Conservation (phyloP, 179 eudicot species). For the Nepenthes alata region DNA sequence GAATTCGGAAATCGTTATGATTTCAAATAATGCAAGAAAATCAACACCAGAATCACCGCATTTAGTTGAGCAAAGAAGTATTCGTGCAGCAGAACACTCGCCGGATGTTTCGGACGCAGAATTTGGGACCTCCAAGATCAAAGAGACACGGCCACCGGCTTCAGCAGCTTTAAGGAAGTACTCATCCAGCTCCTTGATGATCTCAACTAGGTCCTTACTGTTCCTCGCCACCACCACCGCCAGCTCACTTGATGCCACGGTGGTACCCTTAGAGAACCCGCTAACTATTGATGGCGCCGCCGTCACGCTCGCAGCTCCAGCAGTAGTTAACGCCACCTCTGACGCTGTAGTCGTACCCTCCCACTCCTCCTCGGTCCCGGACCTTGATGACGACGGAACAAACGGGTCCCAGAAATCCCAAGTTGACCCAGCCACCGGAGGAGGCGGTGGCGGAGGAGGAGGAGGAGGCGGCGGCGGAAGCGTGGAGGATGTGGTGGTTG, state of each 20-base stretch:
- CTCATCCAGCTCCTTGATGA: conserved; percentile 80
- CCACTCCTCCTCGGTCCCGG: conserved; percentile 56
- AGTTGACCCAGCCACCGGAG: conserved; percentile 25
- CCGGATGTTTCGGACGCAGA: neutral
- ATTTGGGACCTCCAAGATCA: conserved; percentile 45
- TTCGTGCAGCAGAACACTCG: no score
- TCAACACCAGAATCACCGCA: no score
- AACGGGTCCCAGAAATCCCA: conserved; percentile 99
- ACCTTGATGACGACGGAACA: conserved; percentile 23
- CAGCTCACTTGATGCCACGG: conserved; percentile 28
- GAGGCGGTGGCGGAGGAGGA: conserved; percentile 47
- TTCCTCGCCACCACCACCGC: conserved; percentile 54
- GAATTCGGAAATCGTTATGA: neutral
- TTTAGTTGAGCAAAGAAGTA: no score
- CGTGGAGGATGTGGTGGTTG: conserved; percentile 24
- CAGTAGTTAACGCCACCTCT: conserved; percentile 20
- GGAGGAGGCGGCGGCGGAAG: conserved; percentile 24
- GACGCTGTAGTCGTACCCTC: conserved; percentile 27
- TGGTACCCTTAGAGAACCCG: conserved; percentile 25
- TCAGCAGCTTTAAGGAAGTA: conserved; percentile 77
- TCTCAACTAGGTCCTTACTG: conserved; percentile 74
- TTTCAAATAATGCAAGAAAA: no score
- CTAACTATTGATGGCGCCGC: conserved; percentile 40
- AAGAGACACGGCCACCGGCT: conserved; percentile 45
- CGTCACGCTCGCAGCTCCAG: conserved; percentile 33